Base-by-base conservation (phyloP, 768 basidiomycete genomes). In the Neoboletus brunneissimus region DNA sequence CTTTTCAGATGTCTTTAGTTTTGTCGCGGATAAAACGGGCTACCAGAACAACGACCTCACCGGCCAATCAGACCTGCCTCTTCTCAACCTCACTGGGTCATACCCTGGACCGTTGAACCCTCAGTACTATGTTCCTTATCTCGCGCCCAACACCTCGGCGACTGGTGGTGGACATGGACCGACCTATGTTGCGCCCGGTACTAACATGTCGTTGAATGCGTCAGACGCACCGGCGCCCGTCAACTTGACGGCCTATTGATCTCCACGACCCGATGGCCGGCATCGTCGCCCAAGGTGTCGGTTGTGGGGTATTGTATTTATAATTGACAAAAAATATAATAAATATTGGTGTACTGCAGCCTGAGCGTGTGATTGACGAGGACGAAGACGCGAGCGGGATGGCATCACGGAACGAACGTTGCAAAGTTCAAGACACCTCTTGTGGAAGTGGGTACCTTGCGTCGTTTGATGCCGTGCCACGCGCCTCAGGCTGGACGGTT, bases 1-100 rank as follows among this genome's bases (percentile, higher is more conserved):
- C 23, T 20, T 51, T 35, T 35, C 38, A 67, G 83, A 85, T 60
- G 82, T 84, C 50, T 82, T 79, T 69, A 56, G 63, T 20, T 73
- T 81, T 56, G 81, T 84, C 34, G 80, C 79, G 3, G 61, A 76
- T 42, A 65, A 65, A 10, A 79, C 79, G 5, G 74, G 73, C 31
- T 81, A 84, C 70, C 63, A 62, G 51, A 77, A 79, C 65, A 70
- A 63, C 27, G 75, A 73, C 61, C 48, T 73, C 38, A 66, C 69
- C 40, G 47, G 32, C 16, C 25, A 11, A 4, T 61, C 67, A 8
- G 45, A 70, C 42, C 58, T 72, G 32, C 73, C 80, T n/a, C 61
- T 71, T 29, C 71, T 76, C 27, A 80, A 81, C 64, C 22, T 72
- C 5, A 75, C 74, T 2, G 64, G 59, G 41, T 72, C 61, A 15